Conservation (phyloP, 495 filamentous ascomycete genomes). For the Xylaria flabelliformis region DNA sequence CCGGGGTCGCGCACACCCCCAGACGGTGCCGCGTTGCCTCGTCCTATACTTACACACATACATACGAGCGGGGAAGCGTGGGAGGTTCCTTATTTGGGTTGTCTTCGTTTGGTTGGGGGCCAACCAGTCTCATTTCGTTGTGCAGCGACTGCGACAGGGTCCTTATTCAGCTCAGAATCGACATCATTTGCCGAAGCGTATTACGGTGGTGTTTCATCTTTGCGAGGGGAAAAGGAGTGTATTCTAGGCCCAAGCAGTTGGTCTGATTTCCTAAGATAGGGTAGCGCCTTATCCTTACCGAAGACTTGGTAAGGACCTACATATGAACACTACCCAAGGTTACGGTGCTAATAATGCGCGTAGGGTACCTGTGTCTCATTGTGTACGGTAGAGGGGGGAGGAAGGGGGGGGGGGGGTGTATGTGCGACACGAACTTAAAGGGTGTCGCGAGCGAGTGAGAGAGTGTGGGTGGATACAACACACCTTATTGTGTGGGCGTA, state of each 20-base stretch:
- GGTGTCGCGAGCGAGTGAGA: background rate
- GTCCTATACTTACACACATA: background rate
- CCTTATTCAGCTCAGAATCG: background rate
- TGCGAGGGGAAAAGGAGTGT: background rate
- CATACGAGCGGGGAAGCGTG: conserved; percentile 21
- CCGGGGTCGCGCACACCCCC: background rate
- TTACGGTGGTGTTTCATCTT: background rate
- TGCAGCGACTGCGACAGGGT: background rate
- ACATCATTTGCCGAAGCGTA: conserved; percentile 14
- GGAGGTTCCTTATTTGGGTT: conserved; percentile 5
- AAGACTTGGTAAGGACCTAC: conserved; percentile 29
- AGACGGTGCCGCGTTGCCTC: background rate
- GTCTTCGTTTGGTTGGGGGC: background rate
- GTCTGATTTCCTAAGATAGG: conserved; percentile 5
- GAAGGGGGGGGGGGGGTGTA: background rate
- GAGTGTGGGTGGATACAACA: conserved; percentile 5
- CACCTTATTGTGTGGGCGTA: background rate
- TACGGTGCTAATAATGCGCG: conserved; percentile 12
- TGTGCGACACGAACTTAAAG: background rate
- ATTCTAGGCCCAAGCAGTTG: background rate
- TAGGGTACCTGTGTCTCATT: background rate
- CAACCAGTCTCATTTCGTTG: conserved; percentile 2
- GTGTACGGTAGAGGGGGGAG: background rate
- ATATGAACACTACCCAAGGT: conserved; percentile 24
- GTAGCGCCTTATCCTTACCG: conserved; percentile 16